phyloP scores from a whole-genome alignment of 2,329 filamentous ascomycete genomes.

The Scedosporium dehoogii region DNA sequence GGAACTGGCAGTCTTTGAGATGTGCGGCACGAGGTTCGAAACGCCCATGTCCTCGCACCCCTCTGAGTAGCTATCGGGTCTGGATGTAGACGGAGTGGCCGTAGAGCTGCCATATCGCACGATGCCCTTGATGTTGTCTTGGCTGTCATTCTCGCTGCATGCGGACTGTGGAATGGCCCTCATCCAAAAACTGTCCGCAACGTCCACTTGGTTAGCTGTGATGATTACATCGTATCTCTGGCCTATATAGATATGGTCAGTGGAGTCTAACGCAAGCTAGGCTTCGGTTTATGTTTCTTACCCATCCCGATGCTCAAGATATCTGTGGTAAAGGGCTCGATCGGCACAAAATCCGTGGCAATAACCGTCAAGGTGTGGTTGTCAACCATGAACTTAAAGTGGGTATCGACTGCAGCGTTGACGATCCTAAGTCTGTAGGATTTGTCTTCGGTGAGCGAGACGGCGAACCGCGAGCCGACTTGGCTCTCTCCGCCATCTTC shows the following conservation, averaged over 20 bases:
- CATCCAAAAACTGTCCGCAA: constrained; percentile 34
- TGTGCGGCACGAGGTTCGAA: constrained; percentile 21
- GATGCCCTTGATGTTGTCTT: constrained; percentile 37
- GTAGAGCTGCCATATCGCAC: constrained; percentile 27
- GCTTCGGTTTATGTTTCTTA: not conserved
- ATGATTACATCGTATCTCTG: constrained; percentile 38
- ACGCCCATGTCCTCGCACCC: constrained; percentile 25
- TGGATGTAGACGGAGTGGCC: constrained; percentile 10
- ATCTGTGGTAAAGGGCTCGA: constrained; percentile 41
- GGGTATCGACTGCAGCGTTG: constrained; percentile 33
- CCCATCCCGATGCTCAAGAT: constrained; percentile 40
- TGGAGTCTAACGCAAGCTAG: not conserved
- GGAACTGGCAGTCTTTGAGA: constrained; percentile 21
- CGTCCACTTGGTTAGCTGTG: constrained; percentile 23
- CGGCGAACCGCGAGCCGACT: constrained; percentile 23
- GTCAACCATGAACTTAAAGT: constrained; percentile 42
- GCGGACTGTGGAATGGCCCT: constrained; percentile 30
- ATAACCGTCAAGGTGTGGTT: constrained; percentile 49
- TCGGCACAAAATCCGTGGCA: constrained; percentile 46
- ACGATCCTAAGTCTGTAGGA: constrained; percentile 38
- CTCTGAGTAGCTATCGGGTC: constrained; percentile 9
- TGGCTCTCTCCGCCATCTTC: constrained; percentile 15
- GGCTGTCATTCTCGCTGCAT: constrained; percentile 29
- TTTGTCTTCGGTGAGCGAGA: constrained; percentile 28
- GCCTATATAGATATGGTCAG: constrained; percentile 5